Conservation (phyloP, 805 yeast species). For the Clavispora asparagi region DNA sequence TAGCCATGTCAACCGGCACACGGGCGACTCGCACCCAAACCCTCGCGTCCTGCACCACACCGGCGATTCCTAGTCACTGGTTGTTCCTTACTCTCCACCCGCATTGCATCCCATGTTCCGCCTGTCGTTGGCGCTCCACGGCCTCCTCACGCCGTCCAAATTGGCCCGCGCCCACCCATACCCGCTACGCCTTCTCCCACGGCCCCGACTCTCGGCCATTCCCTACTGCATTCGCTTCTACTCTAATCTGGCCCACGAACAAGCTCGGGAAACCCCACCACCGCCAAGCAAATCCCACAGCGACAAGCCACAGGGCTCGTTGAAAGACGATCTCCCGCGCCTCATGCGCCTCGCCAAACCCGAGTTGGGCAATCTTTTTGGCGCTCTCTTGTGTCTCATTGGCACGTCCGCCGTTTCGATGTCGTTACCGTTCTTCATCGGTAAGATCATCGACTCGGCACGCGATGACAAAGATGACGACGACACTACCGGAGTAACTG, state of each 20-base stretch:
- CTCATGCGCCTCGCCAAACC: slow-evolving; percentile 15
- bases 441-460: slow-evolving; percentile 77
- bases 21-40: too few relatives aligned
- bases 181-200: neutral
- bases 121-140: neutral
- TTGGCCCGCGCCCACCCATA: neutral
- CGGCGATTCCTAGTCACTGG: neutral
- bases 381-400: slow-evolving; percentile 61
- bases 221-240: neutral
- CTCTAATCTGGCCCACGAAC: neutral
- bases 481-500: slow-evolving; percentile 19
- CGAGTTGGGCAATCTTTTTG: slow-evolving; percentile 14
- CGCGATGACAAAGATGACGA: slow-evolving; percentile 21
- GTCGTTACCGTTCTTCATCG: slow-evolving; percentile 78
- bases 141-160: neutral
- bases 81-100: neutral
- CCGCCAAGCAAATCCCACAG: neutral
- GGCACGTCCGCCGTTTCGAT: slow-evolving; percentile 75
- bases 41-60: neutral
- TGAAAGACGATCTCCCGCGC: slow-evolving; percentile 1
- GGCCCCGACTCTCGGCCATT: neutral
- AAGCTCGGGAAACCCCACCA: neutral
- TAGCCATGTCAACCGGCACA: too few relatives aligned
- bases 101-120: slow-evolving; percentile 1
- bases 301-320: neutral